Percentiles rank a stretch among this genome's conserved stretches.
These are phyloP conservation scores for Hygrophila difformis DNA, from an alignment of 257 asterid species.

Conservation along the genomic window DNA sequence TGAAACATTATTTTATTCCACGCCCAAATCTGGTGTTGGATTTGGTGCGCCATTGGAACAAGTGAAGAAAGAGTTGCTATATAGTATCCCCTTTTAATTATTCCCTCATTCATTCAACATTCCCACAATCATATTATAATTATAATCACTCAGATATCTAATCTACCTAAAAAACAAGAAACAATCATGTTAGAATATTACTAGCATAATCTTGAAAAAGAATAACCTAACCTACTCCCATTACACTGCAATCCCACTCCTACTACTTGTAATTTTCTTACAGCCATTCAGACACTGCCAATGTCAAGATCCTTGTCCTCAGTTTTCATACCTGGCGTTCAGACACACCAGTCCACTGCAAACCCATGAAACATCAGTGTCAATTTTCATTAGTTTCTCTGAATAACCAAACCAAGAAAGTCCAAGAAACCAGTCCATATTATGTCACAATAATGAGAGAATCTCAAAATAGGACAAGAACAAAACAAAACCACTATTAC, in stretches of 20 bases:
- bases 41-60: conserved; percentile 15
- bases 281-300: conserved; percentile 19
- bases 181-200: conserved; percentile 21
- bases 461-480: too few relatives aligned
- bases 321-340: conserved; percentile 18
- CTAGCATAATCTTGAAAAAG: too few relatives aligned
- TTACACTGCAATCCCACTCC: too few relatives aligned
- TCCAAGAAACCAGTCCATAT: conserved; percentile 15
- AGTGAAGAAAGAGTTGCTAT: neutral
- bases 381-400: conserved; percentile 6
- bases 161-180: conserved; percentile 23
- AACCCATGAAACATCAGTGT: conserved; percentile 9
- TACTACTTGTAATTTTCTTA: too few relatives aligned
- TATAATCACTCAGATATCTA: neutral
- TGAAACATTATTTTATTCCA: too few relatives aligned
- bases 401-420: conserved; percentile 13
- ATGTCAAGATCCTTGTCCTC: conserved; percentile 19
- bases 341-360: conserved; percentile 18
- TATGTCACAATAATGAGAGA: too few relatives aligned
- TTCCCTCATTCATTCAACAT: conserved; percentile 6
- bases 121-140: conserved; percentile 12
- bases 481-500: too few relatives aligned
- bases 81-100: conserved; percentile 16
- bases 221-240: too few relatives aligned
- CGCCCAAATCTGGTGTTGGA: conserved; percentile 33